phyloP scores from a whole-genome alignment of 2,329 filamentous ascomycete genomes.

The Penicillium sp. region DNA sequence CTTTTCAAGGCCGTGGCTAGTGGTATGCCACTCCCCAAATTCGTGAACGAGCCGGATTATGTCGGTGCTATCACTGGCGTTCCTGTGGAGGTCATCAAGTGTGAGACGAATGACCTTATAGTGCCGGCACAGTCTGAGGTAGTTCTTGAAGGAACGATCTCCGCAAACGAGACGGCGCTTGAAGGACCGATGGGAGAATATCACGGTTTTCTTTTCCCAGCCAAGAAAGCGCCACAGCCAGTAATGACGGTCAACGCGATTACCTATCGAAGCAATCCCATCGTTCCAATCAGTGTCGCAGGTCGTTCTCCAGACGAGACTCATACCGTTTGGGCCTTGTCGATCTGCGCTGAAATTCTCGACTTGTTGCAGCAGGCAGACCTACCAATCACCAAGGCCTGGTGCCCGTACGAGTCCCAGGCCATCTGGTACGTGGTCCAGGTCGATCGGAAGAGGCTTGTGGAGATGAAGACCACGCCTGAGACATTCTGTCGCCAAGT shows the following conservation, averaged over 20 bases:
- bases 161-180: conserved; percentile 13
- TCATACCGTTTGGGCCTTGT: conserved; percentile 20
- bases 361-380: conserved; percentile 18
- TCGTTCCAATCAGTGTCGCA: conserved; percentile 18
- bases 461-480: conserved; percentile 13
- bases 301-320: conserved; percentile 20
- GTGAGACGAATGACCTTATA: conserved; percentile 21
- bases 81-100: conserved; percentile 21
- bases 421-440: conserved; percentile 17
- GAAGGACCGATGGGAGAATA: conserved; percentile 26
- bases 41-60: conserved; percentile 50
- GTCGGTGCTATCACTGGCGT: conserved; percentile 32
- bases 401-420: conserved; percentile 23
- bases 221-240: conserved; percentile 10
- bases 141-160: conserved; percentile 20
- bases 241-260: conserved; percentile 20
- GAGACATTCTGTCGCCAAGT: conserved; percentile 13
- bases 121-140: conserved; percentile 23
- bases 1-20: conserved; percentile 25
- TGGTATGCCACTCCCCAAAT: conserved; percentile 50
- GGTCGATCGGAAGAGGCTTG: conserved; percentile 15
- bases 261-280: conserved; percentile 18
- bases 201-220: conserved; percentile 20
- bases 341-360: conserved; percentile 18
- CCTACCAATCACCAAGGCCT: conserved; percentile 17